Evolutionary conservation across 345 rosid species (phyloP).

Genomic region (Salix exigua): DNA sequence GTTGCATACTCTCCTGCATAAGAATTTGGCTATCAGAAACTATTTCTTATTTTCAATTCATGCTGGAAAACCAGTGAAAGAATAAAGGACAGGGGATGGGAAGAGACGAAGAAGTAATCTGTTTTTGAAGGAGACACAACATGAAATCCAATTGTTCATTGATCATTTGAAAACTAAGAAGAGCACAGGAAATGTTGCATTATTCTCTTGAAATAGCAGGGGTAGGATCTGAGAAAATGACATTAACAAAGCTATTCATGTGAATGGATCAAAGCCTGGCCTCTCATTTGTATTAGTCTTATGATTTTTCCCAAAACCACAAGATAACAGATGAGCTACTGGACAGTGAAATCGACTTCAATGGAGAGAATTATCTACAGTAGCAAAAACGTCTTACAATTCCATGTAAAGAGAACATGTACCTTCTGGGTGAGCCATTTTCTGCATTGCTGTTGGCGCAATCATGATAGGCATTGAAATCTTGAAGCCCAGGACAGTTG

Average conservation of each 20-base stretch:
- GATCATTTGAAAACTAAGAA: not conserved
- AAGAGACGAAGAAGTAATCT: not conserved
- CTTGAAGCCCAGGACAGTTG: slow-evolving; percentile 77
- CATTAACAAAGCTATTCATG: too few relatives aligned
- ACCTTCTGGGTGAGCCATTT: slow-evolving; percentile 98
- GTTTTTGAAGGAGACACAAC: not conserved
- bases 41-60: not conserved
- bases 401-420: not conserved
- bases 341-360: not conserved
- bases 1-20: slow-evolving; percentile 86
- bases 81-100: not conserved
- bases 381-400: not conserved
- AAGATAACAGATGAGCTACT: not conserved
- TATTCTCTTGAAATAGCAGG: too few relatives aligned
- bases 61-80: not conserved
- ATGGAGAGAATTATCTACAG: not conserved
- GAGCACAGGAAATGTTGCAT: not conserved
- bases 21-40: slow-evolving; percentile 14
- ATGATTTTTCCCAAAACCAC: not conserved
- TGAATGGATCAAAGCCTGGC: too few relatives aligned
- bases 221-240: not conserved
- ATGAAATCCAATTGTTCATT: not conserved
- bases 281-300: not conserved
- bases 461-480: slow-evolving; percentile 95
- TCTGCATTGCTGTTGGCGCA: slow-evolving; percentile 97